Base-by-base conservation (phyloP, 495 filamentous ascomycete species). In the Penicillium cinerascens region DNA sequence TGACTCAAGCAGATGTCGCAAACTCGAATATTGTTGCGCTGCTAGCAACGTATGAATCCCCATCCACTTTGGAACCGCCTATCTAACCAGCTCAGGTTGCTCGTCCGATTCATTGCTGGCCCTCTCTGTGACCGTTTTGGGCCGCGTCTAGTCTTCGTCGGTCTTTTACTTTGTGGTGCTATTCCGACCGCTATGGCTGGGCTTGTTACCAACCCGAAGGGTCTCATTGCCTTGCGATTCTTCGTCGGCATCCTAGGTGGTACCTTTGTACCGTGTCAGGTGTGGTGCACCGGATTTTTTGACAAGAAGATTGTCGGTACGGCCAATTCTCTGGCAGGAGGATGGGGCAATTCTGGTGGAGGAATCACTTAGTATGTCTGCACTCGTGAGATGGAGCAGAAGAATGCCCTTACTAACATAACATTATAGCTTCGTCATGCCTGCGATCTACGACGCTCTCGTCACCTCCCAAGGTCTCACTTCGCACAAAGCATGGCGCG, bases 251-350 rank as follows among this genome's bases (percentile, higher is more conserved):
- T 97, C 49, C 79, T 97, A 1, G 92, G 92, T 26, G 92, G 87
- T 0, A 81, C 81, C 5, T 97, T 97, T 55, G 92, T 97, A 3
- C 92, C 92, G 2, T 97, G 92, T 67, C 92, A 96, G 59, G 92
- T 97, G 7, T 97, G 92, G 92, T 88, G 86, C 25, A 96, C 92
- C 0, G 91, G 87, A 2, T 97, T 92, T 76, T 96, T 93, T 61
- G 92, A 97, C 74, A 96, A 95, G 76, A 95, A 89, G 62, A 82
- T 97, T 16, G 88, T 97, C 20, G 92, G 92, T 29, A 89, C 89
- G 4, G 89, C 92, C 50, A 97, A 96, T 62, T 85, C 90, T 7
- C 71, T 97, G 2, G 85, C 91, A 11, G 92, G 82, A 44, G 92
- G 92, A 2, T 84, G 87, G 66, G 92, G 92, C 33, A 97, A 97